Evolutionary conservation across 202 grass and related monocot species (phyloP).

Genomic region (Carex arenaria): DNA sequence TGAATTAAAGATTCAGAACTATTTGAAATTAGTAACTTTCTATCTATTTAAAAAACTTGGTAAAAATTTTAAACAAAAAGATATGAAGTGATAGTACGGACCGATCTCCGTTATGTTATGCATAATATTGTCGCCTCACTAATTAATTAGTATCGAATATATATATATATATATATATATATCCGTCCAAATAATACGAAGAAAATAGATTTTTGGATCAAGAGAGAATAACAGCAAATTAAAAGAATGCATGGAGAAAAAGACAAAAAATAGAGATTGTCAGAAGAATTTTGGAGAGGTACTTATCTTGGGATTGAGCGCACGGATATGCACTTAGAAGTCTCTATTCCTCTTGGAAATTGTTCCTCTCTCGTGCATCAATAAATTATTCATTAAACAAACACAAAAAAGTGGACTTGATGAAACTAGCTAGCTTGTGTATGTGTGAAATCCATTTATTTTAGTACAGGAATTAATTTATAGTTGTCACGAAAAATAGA

Average conservation of each 20-base stretch:
- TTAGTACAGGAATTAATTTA: conserved; percentile 3
- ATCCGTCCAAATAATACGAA: background rate
- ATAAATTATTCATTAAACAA: conserved; percentile 42
- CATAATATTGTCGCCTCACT: no score
- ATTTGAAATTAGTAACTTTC: no score
- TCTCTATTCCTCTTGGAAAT: conserved; percentile 44
- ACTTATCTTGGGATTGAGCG: conserved; percentile 31
- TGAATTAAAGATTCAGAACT: no score
- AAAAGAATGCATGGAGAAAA: conserved; percentile 51
- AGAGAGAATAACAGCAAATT: conserved; percentile 46
- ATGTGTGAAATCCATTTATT: conserved; percentile 46
- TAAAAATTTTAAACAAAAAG: no score
- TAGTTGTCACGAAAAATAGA: conserved; percentile 7
- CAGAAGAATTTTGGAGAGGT: conserved; percentile 41
- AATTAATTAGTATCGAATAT: background rate
- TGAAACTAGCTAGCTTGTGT: conserved; percentile 35
- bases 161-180: background rate
- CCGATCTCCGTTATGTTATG: no score
- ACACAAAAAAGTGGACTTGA: conserved; percentile 34
- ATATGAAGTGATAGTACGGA: no score
- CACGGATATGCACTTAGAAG: conserved; percentile 40
- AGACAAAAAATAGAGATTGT: conserved; percentile 51
- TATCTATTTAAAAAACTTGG: no score
- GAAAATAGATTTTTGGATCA: conserved; percentile 59
- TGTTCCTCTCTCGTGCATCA: conserved; percentile 38